Conservation (phyloP, 2,329 filamentous ascomycete species). For the Tympanopsis confertula region DNA sequence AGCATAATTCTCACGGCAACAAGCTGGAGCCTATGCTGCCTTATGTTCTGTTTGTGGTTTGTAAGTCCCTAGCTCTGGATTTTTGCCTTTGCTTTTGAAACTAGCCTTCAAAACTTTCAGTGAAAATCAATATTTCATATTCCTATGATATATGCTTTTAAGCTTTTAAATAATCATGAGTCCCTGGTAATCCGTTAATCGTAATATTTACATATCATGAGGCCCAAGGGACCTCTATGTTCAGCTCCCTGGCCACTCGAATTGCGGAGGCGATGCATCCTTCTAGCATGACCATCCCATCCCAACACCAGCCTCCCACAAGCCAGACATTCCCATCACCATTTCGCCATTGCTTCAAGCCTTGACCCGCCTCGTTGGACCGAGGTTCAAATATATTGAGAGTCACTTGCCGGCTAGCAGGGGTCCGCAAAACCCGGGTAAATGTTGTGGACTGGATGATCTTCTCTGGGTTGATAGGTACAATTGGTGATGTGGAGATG, state of each 20-base stretch:
- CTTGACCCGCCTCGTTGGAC: constrained; percentile 3
- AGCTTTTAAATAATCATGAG: too few species aligned
- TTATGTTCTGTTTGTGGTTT: too few species aligned
- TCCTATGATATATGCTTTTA: too few species aligned
- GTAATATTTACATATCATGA: too few species aligned
- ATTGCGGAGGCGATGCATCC: constrained; percentile 48
- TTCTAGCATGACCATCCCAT: constrained; percentile 50
- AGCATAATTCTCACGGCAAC: too few species aligned
- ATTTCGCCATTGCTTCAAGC: constrained; percentile 31
- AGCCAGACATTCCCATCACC: constrained; percentile 41
- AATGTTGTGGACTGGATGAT: constrained; percentile 34
- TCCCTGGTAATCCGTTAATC: too few species aligned
- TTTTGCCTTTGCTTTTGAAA: too few species aligned
- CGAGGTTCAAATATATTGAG: constrained; percentile 1
- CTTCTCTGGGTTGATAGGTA: constrained; percentile 20
- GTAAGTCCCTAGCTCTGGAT: too few species aligned
- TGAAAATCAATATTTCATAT: too few species aligned
- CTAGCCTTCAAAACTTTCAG: too few species aligned
- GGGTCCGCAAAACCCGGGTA: constrained; percentile 37
- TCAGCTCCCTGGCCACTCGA: constrained; percentile 38
- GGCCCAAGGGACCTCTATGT: constrained; percentile 29
- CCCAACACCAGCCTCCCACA: constrained; percentile 51
- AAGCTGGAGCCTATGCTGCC: too few species aligned
- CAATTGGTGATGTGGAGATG: constrained; percentile 38
- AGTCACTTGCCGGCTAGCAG: constrained; percentile 31